Percentiles rank a stretch among this genome's conserved stretches.
phyloP scores from a whole-genome alignment of 2,329 filamentous ascomycete genomes.

The Pseudopithomyces chartarum region DNA sequence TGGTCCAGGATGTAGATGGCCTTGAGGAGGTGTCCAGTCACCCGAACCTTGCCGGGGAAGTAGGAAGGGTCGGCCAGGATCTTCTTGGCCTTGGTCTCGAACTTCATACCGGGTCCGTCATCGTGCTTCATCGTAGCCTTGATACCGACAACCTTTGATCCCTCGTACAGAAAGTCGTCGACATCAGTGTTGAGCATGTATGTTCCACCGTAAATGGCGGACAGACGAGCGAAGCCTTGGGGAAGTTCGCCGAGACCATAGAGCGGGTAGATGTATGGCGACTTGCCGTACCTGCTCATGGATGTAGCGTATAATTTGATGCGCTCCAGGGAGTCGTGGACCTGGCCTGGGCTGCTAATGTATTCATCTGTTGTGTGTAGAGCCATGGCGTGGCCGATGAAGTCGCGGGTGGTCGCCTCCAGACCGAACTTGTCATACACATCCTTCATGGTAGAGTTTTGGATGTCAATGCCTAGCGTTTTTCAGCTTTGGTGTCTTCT shows the following conservation, averaged over 20 bases:
- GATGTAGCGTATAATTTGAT: constrained; percentile 97
- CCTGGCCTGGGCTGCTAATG: constrained; percentile 72
- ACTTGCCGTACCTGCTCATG: constrained; percentile 96
- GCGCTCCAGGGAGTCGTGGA: constrained; percentile 85
- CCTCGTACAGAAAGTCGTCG: constrained; percentile 86
- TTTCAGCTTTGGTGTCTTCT: constrained; percentile 3
- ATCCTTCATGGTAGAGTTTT: constrained; percentile 89
- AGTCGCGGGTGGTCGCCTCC: constrained; percentile 87
- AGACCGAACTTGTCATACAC: constrained; percentile 98
- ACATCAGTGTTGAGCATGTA: constrained; percentile 99
- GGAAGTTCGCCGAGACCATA: constrained; percentile 97
- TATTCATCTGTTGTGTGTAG: constrained; percentile 91
- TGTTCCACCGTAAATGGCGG: constrained; percentile 96
- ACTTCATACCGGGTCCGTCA: constrained; percentile 77
- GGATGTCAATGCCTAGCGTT: constrained; percentile 72
- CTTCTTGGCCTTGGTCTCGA: constrained; percentile 94
- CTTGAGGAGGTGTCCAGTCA: constrained; percentile 88
- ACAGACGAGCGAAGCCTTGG: constrained; percentile 95
- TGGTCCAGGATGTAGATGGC: constrained; percentile 98
- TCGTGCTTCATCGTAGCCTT: constrained; percentile 96
- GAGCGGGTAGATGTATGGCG: constrained; percentile 98
- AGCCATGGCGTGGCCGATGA: constrained; percentile 98
- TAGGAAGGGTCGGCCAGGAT: constrained; percentile 97
- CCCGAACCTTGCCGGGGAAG: constrained; percentile 87
- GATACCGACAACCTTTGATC: constrained; percentile 87